Conservation (phyloP, 2,329 filamentous ascomycete species). For the Epichloe gansuensis region DNA sequence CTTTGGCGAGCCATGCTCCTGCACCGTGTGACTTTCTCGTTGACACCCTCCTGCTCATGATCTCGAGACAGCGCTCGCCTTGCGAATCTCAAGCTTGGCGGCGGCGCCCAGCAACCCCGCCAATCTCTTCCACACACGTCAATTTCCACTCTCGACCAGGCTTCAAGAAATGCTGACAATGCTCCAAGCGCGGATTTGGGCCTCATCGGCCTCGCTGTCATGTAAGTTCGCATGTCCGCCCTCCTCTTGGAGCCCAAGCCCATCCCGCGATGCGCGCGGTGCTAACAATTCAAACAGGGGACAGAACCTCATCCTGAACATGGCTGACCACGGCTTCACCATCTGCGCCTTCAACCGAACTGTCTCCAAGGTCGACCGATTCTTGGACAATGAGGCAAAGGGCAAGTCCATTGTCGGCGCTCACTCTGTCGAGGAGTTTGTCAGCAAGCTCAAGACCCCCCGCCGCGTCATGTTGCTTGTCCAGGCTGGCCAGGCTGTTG, state of each 20-base stretch:
- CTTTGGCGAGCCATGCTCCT: background rate
- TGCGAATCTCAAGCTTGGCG: constrained; percentile 59
- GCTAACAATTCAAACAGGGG: constrained; percentile 30
- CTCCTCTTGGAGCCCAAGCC: background rate
- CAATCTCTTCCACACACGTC: constrained; percentile 19
- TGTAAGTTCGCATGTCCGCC: constrained; percentile 38
- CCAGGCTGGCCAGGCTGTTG: constrained; percentile 94
- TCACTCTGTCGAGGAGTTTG: constrained; percentile 86
- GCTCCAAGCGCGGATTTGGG: constrained; percentile 68
- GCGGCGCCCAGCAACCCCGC: constrained; percentile 39
- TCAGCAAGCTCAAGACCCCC: constrained; percentile 91
- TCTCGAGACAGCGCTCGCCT: constrained; percentile 52
- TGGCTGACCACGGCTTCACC: constrained; percentile 86
- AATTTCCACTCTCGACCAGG: constrained; percentile 12
- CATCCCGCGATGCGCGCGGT: background rate
- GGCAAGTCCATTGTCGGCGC: constrained; percentile 93
- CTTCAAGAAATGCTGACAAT: constrained; percentile 41
- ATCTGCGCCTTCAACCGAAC: constrained; percentile 98
- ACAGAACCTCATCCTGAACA: constrained; percentile 83
- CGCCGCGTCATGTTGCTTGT: constrained; percentile 97
- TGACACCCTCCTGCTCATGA: constrained; percentile 24
- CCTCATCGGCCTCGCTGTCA: constrained; percentile 86
- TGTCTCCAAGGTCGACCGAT: constrained; percentile 92
- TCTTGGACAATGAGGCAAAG: constrained; percentile 84
- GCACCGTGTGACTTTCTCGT: background rate